Conservation (phyloP, 352 stramenopile genomes). For the Peronospora belbahrii region DNA sequence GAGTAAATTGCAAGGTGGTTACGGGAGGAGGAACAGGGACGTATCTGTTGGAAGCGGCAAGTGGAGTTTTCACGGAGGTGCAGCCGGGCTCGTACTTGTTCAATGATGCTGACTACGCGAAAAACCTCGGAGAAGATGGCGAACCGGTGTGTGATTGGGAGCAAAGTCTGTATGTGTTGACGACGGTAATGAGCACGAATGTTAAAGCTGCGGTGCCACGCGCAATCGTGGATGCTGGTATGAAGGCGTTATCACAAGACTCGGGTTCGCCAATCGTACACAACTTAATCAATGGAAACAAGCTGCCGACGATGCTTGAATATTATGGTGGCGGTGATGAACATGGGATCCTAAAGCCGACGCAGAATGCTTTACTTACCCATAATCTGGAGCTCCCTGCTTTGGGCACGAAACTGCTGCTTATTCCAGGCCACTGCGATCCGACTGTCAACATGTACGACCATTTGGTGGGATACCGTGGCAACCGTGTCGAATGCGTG, state of each 20-base stretch:
- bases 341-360: constrained; percentile 49
- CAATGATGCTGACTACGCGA: constrained; percentile 66
- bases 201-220: constrained; percentile 22
- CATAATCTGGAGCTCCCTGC: constrained; percentile 33
- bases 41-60: constrained; percentile 51
- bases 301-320: constrained; percentile 33
- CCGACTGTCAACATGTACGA: constrained; percentile 78
- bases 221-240: constrained; percentile 63
- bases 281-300: constrained; percentile 28
- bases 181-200: constrained; percentile 63
- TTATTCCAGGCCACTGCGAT: constrained; percentile 63
- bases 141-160: constrained; percentile 38
- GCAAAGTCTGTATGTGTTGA: constrained; percentile 62
- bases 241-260: constrained; percentile 64
- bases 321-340: constrained; percentile 60
- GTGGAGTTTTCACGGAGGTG: constrained; percentile 64
- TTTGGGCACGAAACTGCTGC: constrained; percentile 48
- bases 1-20: constrained; percentile 47
- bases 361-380: background rate
- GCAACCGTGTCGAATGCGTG: constrained; percentile 39
- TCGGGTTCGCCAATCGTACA: constrained; percentile 50
- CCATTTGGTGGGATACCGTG: constrained; percentile 53
- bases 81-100: constrained; percentile 75
- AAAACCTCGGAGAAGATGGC: constrained; percentile 41
- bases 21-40: constrained; percentile 67